A percentile compares a stretch with the other conserved stretches of the same genome.
phyloP scores from a whole-genome alignment of 805 yeast genomes.

The Candida sphagnicola region DNA sequence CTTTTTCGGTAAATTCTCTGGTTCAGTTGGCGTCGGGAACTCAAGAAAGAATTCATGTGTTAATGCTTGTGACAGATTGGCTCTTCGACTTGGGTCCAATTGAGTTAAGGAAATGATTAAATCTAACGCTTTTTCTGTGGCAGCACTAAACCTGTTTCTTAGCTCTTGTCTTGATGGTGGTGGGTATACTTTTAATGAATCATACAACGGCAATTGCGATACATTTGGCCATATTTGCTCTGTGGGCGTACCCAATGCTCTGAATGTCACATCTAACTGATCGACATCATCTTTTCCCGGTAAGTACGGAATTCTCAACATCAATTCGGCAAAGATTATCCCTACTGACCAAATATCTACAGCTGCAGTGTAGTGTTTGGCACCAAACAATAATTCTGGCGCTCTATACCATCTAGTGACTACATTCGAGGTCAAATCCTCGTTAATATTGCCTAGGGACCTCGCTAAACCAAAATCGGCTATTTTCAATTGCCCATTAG shows the following conservation, averaged over 20 bases:
- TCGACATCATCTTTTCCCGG: conserved; percentile 91
- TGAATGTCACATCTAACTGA: conserved; percentile 89
- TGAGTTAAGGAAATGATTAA: conserved; percentile 67
- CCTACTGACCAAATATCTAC: conserved; percentile 46
- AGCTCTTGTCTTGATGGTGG: conserved; percentile 78
- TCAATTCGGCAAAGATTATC: conserved; percentile 86
- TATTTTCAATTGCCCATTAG: conserved; percentile 81
- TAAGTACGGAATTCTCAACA: conserved; percentile 91
- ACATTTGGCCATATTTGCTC: conserved; percentile 91
- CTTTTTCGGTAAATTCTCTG: conserved; percentile 55
- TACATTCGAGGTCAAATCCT: conserved; percentile 82
- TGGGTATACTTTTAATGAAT: conserved; percentile 72
- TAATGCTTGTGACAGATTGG: conserved; percentile 61
- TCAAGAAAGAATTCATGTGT: conserved; percentile 67
- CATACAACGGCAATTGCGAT: conserved; percentile 70
- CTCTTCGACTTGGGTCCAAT: conserved; percentile 74
- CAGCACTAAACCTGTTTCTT: conserved; percentile 82
- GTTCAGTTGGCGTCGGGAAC: conserved; percentile 70
- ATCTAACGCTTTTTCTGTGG: conserved; percentile 79
- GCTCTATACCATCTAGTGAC: conserved; percentile 98
- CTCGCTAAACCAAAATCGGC: conserved; percentile 98
- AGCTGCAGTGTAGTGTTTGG: conserved; percentile 41
- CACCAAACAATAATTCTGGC: conserved; percentile 49
- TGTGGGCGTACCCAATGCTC: conserved; percentile 95
- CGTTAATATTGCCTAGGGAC: conserved; percentile 68